phyloP scores from a whole-genome alignment of 805 yeast genomes.

The Lachancea fermentati region DNA sequence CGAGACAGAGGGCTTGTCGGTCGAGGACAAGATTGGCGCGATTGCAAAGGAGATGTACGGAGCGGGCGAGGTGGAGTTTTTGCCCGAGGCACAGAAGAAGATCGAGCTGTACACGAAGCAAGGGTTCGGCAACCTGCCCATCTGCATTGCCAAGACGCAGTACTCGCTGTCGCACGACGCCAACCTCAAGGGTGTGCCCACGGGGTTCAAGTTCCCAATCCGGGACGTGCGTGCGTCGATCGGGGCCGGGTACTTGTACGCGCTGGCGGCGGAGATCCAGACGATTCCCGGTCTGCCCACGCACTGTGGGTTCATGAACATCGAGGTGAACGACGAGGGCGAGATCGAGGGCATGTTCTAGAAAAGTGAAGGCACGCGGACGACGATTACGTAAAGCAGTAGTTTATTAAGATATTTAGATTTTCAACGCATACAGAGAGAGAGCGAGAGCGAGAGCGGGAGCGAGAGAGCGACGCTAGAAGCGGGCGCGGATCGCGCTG shows the following conservation, averaged over 20 bases:
- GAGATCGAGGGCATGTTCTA: conserved; percentile 77
- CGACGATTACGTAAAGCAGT: too few relatives aligned
- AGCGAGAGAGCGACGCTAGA: conserved; percentile 7
- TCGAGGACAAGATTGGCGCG: conserved; percentile 60
- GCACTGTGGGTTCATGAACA: conserved; percentile 81
- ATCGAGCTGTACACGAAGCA: conserved; percentile 62
- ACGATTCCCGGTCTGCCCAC: conserved; percentile 86
- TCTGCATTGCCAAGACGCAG: conserved; percentile 83
- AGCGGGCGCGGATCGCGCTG: conserved; percentile 19
- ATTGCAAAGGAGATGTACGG: conserved; percentile 78
- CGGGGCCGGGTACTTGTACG: conserved; percentile 83
- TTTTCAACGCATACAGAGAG: too few relatives aligned
- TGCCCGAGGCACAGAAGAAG: conserved; percentile 64
- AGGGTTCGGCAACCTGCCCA: conserved; percentile 73
- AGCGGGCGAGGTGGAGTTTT: conserved; percentile 64
- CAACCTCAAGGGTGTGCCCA: conserved; percentile 75
- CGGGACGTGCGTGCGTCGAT: conserved; percentile 72
- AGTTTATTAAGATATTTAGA: too few relatives aligned
- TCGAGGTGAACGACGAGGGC: conserved; percentile 73
- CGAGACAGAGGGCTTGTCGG: conserved; percentile 47
- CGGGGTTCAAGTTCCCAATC: conserved; percentile 73
- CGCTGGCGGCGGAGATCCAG: conserved; percentile 80
- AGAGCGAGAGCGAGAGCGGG: too few relatives aligned
- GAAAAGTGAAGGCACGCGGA: conserved; percentile 4
- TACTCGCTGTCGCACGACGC: conserved; percentile 83